Conservation (phyloP, 2,329 filamentous ascomycete species). For the Trichoderma breve region DNA sequence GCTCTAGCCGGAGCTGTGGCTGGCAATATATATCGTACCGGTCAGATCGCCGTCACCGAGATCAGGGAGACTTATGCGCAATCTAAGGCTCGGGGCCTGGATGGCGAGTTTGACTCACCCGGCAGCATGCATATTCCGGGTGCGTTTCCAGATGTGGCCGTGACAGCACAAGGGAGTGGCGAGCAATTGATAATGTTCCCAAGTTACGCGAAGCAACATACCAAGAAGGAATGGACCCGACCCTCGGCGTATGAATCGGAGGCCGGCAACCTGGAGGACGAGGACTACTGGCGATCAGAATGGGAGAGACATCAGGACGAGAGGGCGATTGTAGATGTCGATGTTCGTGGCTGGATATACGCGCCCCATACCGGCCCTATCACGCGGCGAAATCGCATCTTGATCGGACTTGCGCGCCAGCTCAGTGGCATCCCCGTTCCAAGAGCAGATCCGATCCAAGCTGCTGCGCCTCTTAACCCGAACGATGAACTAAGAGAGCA, state of each 20-base stretch:
- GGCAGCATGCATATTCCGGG: constrained; percentile 58
- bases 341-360: constrained; percentile 95
- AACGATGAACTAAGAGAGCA: constrained; percentile 53
- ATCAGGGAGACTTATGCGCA: constrained; percentile 60
- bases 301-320: constrained; percentile 80
- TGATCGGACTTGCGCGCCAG: constrained; percentile 82
- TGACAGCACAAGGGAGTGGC: constrained; percentile 73
- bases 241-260: constrained; percentile 32
- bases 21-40: constrained; percentile 52
- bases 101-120: constrained; percentile 30
- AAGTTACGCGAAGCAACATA: constrained; percentile 79
- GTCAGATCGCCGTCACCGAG: constrained; percentile 57
- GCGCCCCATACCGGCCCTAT: constrained; percentile 80
- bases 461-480: constrained; percentile 26
- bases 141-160: constrained; percentile 80
- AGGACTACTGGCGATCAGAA: constrained; percentile 73
- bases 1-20: constrained; percentile 59
- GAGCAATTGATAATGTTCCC: constrained; percentile 96
- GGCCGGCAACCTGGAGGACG: constrained; percentile 45
- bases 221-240: constrained; percentile 46
- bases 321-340: constrained; percentile 85
- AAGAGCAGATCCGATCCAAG: constrained; percentile 37
- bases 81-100: constrained; percentile 40
- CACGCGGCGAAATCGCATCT: constrained; percentile 79
- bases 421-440: constrained; percentile 82